Base-by-base conservation (phyloP, 2,329 filamentous ascomycete species). In the Paraphoma sp. region DNA sequence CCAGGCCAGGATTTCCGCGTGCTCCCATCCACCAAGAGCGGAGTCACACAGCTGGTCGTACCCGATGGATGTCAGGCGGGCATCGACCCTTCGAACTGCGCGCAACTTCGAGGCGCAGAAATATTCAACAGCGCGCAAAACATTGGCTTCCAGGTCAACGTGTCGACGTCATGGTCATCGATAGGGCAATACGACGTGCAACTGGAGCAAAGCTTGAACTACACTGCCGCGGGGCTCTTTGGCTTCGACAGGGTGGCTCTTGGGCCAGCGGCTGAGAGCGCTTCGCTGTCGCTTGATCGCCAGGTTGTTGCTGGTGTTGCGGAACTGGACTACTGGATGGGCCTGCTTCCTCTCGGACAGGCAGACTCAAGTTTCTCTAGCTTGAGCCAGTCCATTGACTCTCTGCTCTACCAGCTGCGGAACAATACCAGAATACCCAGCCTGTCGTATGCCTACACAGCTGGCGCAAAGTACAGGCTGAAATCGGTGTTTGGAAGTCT, bases 1-100 rank as follows among this genome's bases (percentile, higher is more conserved):
- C 77, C 77, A 28, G 71, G 69, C 28, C 77, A 79, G 53, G 72
- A 77, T 38, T 74, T 76, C 30, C 68, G 72, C n/a, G 68, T 76
- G 7, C 59, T 75, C 29, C 67, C 74, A 6, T 74, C 75, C 10
- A 74, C 73, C n/a, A 64, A 74, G 54, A 56, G 73, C 56, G 59
- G 64, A 53, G 59, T 70, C 62, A 69, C 72, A 48, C 65, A 68
- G 53, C 63, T 75, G 17, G 56, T 76, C 42, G 56, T 68, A 7
- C 74, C 76, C 9, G 75, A 74, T 7, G 74, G 72, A n/a, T 78
- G 75, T 41, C 47, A 70, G 16, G 66, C 58, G 49, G 65, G 59
- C 29, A 48, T 59, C 28, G 70, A 74, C 50, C 70, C 69, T 16
- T 18, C 59, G 7, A 60, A 74, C 46, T 77, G 74, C 51, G 58